Evolutionary conservation across 768 basidiomycete genomes (phyloP).

Genomic region (Calocera cornea): DNA sequence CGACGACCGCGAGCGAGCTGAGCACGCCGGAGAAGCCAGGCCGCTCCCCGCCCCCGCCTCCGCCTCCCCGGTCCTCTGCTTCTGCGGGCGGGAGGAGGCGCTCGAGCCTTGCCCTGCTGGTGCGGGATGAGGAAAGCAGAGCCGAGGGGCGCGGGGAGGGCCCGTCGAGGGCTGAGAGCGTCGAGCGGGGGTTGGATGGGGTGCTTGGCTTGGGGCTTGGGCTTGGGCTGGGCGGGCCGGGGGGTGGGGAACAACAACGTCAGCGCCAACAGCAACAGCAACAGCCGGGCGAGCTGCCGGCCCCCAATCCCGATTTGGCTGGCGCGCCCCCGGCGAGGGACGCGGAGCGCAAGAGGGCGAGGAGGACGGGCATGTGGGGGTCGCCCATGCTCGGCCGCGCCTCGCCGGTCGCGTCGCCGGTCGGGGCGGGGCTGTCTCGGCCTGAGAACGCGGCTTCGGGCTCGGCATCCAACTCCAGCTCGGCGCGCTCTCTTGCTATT

Average conservation of each 20-base stretch:
- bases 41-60: not conserved
- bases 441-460: too few relatives aligned
- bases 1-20: not conserved
- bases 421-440: too few relatives aligned
- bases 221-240: not conserved
- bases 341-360: not conserved
- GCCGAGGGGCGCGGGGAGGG: too few relatives aligned
- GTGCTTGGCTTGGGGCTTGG: not conserved
- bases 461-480: too few relatives aligned
- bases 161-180: too few relatives aligned
- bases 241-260: too few relatives aligned
- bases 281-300: too few relatives aligned
- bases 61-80: not conserved
- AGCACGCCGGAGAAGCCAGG: not conserved
- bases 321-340: not conserved
- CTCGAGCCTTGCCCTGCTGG: too few relatives aligned
- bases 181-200: not conserved
- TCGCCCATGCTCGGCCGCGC: not conserved
- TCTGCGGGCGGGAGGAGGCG: constrained; percentile 8
- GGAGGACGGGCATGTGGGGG: not conserved
- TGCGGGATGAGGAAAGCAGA: too few relatives aligned
- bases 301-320: too few relatives aligned
- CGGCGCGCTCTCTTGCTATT: too few relatives aligned
- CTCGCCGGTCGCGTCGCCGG: not conserved
- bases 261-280: too few relatives aligned